phyloP scores from a whole-genome alignment of 345 rosid species.

The Aquilaria sinensis region DNA sequence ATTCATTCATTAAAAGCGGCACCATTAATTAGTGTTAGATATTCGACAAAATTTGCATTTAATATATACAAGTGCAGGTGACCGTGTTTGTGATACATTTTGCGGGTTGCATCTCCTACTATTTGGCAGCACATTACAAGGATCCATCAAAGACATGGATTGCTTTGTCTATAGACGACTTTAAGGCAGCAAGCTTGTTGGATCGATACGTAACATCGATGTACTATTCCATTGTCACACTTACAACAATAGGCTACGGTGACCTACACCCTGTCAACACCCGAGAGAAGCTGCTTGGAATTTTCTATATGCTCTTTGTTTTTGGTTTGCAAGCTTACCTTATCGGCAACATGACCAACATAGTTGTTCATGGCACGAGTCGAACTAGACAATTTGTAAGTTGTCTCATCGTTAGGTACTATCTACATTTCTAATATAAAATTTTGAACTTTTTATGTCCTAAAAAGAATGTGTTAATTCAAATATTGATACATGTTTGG shows the following conservation, averaged over 20 bases:
- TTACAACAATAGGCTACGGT: slow-evolving; percentile 77
- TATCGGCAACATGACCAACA: slow-evolving; percentile 80
- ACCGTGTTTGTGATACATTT: slow-evolving; percentile 62
- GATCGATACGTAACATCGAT: slow-evolving; percentile 49
- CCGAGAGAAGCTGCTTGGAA: slow-evolving; percentile 54
- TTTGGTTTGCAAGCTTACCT: slow-evolving; percentile 65
- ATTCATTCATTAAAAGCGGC: not conserved
- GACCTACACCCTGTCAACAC: slow-evolving; percentile 66
- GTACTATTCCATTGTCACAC: slow-evolving; percentile 77
- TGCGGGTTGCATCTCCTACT: slow-evolving; percentile 64
- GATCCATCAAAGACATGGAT: slow-evolving; percentile 56
- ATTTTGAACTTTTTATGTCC: not conserved
- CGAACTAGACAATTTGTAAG: slow-evolving; percentile 81
- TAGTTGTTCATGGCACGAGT: slow-evolving; percentile 68
- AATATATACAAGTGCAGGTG: slow-evolving; percentile 30
- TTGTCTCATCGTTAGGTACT: slow-evolving; percentile 1
- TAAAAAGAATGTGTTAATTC: no score
- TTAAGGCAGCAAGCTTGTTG: slow-evolving; percentile 18
- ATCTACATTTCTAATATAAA: not conserved
- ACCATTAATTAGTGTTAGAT: no score
- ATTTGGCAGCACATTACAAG: slow-evolving; percentile 34
- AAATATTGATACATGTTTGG: no score
- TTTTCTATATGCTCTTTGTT: slow-evolving; percentile 60
- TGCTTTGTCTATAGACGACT: slow-evolving; percentile 40
- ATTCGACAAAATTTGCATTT: not conserved